phyloP scores from a whole-genome alignment of 2,329 filamentous ascomycete species.

The Geosmithia morbida region DNA sequence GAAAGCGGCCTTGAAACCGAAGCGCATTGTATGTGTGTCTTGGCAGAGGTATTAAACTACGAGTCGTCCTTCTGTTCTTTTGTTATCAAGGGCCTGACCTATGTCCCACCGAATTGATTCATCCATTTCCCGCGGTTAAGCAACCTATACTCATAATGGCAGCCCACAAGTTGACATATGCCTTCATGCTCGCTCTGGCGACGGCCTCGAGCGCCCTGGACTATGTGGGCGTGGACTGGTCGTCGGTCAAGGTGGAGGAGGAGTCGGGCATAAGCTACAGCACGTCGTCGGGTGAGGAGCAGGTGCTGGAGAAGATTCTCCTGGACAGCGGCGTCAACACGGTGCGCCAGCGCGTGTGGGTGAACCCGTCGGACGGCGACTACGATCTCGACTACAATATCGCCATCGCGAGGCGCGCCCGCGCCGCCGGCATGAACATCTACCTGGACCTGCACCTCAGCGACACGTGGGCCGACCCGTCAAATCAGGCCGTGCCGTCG shows the following conservation, averaged over 20 bases:
- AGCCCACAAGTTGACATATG: neutral
- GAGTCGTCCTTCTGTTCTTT: too few species aligned
- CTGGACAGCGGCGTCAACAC: slow-evolving; percentile 50
- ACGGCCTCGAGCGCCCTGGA: slow-evolving; percentile 25
- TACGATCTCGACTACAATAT: slow-evolving; percentile 62
- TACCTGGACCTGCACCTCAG: slow-evolving; percentile 52
- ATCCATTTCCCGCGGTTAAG: too few species aligned
- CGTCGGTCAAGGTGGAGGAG: slow-evolving; percentile 51
- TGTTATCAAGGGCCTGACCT: too few species aligned
- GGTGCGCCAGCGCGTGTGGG: slow-evolving; percentile 58
- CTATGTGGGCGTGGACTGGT: slow-evolving; percentile 58
- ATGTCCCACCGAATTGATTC: too few species aligned
- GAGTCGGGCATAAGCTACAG: slow-evolving; percentile 46
- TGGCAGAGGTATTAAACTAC: too few species aligned
- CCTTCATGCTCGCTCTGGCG: neutral
- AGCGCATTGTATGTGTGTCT: too few species aligned
- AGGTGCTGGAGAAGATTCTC: slow-evolving; percentile 49
- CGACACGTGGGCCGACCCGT: slow-evolving; percentile 59
- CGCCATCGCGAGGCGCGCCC: slow-evolving; percentile 48
- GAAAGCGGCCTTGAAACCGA: too few species aligned
- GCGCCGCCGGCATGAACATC: slow-evolving; percentile 44
- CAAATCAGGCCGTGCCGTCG: slow-evolving; percentile 43
- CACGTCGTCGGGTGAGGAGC: slow-evolving; percentile 31
- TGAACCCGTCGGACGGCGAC: slow-evolving; percentile 47
- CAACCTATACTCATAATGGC: neutral